These are phyloP conservation scores for Phlebopus sp. DNA, from an alignment of 1,284 basidiomycete species.

Conservation along the genomic window DNA sequence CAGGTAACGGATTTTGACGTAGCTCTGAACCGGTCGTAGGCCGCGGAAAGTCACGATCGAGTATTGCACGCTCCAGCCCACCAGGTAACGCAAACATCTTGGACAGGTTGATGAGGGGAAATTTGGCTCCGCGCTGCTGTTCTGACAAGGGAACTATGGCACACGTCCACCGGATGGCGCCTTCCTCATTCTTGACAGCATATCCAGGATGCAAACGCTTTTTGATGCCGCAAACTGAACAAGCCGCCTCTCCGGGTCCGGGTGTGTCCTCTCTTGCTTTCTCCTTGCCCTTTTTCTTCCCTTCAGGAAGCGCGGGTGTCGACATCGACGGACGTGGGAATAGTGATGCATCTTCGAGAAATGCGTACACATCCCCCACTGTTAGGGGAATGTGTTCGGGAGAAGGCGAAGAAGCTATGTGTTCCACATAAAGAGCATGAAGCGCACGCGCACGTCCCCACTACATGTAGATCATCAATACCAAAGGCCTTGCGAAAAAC, in stretches of 20 bases:
- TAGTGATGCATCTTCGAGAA: constrained; percentile 52
- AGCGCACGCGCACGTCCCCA: constrained; percentile 60
- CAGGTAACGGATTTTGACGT: too few species aligned
- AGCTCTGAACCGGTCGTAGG: too few species aligned
- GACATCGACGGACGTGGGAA: constrained; percentile 38
- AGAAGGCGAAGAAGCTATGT: constrained; percentile 18
- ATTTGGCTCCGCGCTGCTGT: constrained; percentile 16
- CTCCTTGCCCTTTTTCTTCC: constrained; percentile 28
- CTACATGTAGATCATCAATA: constrained; percentile 35
- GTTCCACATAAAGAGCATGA: constrained; percentile 44
- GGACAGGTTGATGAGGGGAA: constrained; percentile 23
- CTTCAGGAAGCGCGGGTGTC: constrained; percentile 13
- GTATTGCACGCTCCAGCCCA: constrained; percentile 17
- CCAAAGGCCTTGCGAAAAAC: not conserved
- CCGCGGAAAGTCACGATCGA: constrained; percentile 3
- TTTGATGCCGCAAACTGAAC: constrained; percentile 31
- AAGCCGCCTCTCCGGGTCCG: constrained; percentile 20
- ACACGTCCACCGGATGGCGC: constrained; percentile 22
- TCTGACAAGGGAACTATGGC: constrained; percentile 23
- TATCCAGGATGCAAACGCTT: constrained; percentile 25
- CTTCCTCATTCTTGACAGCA: constrained; percentile 22
- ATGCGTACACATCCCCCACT: constrained; percentile 55
- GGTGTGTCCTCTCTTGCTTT: constrained; percentile 20
- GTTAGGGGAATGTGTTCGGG: constrained; percentile 37
- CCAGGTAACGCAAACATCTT: constrained; percentile 15